Evolutionary conservation across 2,329 filamentous ascomycete species (phyloP).

Genomic region (Ceratocystiopsis sp.): DNA sequence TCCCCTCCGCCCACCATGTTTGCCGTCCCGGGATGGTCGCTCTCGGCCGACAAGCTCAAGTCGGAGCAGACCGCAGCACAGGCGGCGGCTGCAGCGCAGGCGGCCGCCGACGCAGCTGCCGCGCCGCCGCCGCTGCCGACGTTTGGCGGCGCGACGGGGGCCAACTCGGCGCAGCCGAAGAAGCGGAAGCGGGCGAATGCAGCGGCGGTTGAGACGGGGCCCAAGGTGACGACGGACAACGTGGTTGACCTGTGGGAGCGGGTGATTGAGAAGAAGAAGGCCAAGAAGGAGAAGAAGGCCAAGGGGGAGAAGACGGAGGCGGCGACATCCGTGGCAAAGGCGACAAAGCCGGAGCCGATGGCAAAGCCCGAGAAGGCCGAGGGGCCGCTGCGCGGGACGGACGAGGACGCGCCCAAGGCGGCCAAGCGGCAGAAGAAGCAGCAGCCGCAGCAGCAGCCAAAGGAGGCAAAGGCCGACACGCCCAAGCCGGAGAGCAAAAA

Average conservation of each 20-base stretch:
- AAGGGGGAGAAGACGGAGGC: not conserved
- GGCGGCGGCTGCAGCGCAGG: slow-evolving; percentile 12
- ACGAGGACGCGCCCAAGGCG: slow-evolving; percentile 9
- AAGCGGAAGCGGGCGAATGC: slow-evolving; percentile 36
- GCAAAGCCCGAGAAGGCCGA: slow-evolving; percentile 1
- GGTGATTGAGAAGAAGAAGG: slow-evolving; percentile 53
- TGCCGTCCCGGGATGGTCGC: slow-evolving; percentile 81
- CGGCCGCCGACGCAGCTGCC: slow-evolving; percentile 8
- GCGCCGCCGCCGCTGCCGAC: too few species aligned
- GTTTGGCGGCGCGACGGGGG: not conserved
- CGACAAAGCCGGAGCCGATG: not conserved
- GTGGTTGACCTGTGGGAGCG: slow-evolving; percentile 63
- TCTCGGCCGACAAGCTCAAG: slow-evolving; percentile 56
- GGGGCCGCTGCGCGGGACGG: slow-evolving; percentile 1
- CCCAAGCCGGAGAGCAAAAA: slow-evolving; percentile 6
- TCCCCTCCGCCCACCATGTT: slow-evolving; percentile 44
- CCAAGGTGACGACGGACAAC: slow-evolving; percentile 39
- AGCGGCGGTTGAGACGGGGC: not conserved
- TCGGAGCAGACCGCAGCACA: slow-evolving; percentile 30
- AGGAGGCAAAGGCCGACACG: slow-evolving; percentile 5
- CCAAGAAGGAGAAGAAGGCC: slow-evolving; percentile 7
- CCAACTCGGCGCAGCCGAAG: slow-evolving; percentile 17
- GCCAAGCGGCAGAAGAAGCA: slow-evolving; percentile 15
- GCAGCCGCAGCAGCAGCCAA: slow-evolving; percentile 12
- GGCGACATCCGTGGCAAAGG: not conserved